These are phyloP conservation scores for Penicillium verhagenii DNA, from an alignment of 495 filamentous ascomycete species.

Conservation along the genomic window DNA sequence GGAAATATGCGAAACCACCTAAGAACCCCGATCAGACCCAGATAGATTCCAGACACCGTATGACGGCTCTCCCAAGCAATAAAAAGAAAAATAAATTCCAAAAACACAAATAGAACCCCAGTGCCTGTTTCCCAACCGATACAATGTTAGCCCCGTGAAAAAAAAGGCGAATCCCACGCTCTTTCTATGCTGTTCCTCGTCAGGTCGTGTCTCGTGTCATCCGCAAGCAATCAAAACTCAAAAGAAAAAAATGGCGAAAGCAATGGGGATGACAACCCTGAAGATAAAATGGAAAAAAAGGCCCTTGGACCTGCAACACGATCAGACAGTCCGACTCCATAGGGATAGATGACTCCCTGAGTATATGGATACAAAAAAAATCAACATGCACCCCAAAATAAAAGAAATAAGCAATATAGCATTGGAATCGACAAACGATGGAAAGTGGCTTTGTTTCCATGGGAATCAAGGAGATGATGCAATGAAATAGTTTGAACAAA, in stretches of 20 bases:
- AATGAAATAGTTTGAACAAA: conserved; percentile 18
- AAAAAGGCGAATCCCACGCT: conserved; percentile 24
- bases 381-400: conserved; percentile 22
- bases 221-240: conserved; percentile 22
- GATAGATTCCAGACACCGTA: conserved; percentile 25
- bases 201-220: conserved; percentile 36
- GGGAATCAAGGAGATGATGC: conserved; percentile 26
- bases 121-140: conserved; percentile 19
- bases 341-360: conserved; percentile 26
- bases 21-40: conserved; percentile 10
- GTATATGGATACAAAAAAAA: conserved; percentile 31
- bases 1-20: conserved; percentile 5
- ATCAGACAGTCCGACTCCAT: conserved; percentile 39
- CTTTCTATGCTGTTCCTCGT: conserved; percentile 34
- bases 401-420: conserved; percentile 15
- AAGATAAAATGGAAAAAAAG: conserved; percentile 17
- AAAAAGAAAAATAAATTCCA: too few species aligned
- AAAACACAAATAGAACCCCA: too few species aligned
- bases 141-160: conserved; percentile 23
- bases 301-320: conserved; percentile 12
- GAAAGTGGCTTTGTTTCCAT: conserved; percentile 21
- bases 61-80: conserved; percentile 11
- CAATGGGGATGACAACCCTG: conserved; percentile 15
- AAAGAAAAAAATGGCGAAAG: conserved; percentile 15
- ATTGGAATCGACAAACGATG: conserved; percentile 15